Conservation (phyloP, 305 asterid species). For the Lippia alba region DNA sequence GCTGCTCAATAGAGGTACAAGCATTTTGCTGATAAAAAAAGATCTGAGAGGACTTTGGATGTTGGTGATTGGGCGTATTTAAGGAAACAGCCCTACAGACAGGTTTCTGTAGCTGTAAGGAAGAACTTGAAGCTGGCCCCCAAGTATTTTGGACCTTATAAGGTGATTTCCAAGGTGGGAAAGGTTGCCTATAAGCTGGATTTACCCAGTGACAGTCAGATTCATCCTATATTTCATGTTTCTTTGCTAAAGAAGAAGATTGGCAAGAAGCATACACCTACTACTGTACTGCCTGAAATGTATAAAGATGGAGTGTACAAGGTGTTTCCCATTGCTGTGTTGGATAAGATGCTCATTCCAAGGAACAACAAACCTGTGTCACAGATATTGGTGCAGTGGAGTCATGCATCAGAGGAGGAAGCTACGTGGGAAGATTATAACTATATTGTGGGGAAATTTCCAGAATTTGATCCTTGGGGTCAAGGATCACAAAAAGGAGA, state of each 20-base stretch:
- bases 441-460: no score
- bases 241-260: neutral
- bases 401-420: neutral
- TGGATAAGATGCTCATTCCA: neutral
- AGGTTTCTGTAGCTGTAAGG: neutral
- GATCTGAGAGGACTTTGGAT: no score
- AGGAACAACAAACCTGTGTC: neutral
- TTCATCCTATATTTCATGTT: neutral
- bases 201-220: neutral
- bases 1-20: neutral
- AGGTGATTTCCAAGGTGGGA: neutral
- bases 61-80: neutral
- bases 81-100: neutral
- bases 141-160: neutral
- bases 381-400: neutral
- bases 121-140: neutral
- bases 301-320: neutral
- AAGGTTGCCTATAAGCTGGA: neutral
- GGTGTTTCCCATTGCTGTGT: neutral
- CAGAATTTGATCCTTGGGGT: no score
- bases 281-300: neutral
- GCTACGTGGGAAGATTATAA: neutral
- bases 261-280: no score
- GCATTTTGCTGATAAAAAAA: neutral
- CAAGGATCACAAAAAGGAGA: no score